phyloP scores from a whole-genome alignment of 345 rosid species.

The Aquilaria malaccensis region DNA sequence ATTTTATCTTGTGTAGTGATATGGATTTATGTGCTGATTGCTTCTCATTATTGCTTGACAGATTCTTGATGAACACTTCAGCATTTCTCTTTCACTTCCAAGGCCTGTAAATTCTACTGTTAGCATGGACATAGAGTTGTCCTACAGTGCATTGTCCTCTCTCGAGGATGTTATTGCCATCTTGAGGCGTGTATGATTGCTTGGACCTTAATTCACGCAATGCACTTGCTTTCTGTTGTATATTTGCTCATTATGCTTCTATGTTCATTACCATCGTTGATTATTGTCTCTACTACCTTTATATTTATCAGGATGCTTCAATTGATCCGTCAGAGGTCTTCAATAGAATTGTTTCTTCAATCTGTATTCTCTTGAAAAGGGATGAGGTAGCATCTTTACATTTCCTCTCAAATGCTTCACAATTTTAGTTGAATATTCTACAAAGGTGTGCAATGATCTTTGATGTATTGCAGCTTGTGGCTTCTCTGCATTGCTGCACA shows the following conservation, averaged over 20 bases:
- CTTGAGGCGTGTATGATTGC: conserved; percentile 66
- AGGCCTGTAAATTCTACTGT: conserved; percentile 47
- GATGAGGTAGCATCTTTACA: conserved; percentile 55
- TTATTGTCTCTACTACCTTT: background rate
- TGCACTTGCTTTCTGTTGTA: background rate
- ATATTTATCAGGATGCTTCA: conserved; percentile 77
- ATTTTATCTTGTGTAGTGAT: conserved; percentile 1
- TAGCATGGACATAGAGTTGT: conserved; percentile 52
- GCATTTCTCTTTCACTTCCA: conserved; percentile 90
- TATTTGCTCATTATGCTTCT: conserved; percentile 14
- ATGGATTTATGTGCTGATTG: conserved; percentile 5
- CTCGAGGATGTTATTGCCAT: conserved; percentile 97
- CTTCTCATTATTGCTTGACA: conserved; percentile 20
- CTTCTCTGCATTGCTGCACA: conserved; percentile 63
- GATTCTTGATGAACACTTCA: conserved; percentile 94
- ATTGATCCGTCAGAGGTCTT: conserved; percentile 98
- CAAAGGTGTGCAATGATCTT: background rate
- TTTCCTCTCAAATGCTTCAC: background rate
- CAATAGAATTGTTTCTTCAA: conserved; percentile 82
- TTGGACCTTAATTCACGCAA: background rate
- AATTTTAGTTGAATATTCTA: conserved; percentile 12
- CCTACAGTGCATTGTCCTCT: conserved; percentile 76
- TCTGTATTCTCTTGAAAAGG: conserved; percentile 59
- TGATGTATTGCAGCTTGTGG: conserved; percentile 65
- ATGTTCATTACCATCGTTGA: background rate